Evolutionary conservation across 2,329 filamentous ascomycete species (phyloP).

Genomic region (Pseudogymnoascus sp.): DNA sequence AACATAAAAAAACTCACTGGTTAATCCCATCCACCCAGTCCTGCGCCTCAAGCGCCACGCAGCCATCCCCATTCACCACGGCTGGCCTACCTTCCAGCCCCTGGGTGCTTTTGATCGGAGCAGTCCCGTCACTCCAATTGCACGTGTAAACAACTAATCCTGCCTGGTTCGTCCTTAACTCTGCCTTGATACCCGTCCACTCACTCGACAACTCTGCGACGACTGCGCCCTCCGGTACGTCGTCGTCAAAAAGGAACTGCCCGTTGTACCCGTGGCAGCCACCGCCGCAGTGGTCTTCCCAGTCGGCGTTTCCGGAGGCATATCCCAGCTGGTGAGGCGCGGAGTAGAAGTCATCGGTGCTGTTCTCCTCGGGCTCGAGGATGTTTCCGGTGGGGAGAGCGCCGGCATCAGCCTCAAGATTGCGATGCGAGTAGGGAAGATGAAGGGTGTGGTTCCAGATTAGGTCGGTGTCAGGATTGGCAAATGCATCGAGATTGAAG

Average conservation of each 20-base stretch:
- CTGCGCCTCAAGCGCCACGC: conserved; percentile 67
- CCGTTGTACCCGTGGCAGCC: conserved; percentile 69
- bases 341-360: conserved; percentile 62
- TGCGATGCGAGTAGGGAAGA: conserved; percentile 52
- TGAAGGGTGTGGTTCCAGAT: conserved; percentile 56
- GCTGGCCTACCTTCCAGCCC: conserved; percentile 37
- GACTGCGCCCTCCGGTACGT: conserved; percentile 31
- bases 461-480: conserved; percentile 44
- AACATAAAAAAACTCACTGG: conserved; percentile 29
- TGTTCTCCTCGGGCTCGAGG: conserved; percentile 54
- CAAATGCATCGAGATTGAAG: conserved; percentile 61
- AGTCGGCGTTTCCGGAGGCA: conserved; percentile 45
- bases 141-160: conserved; percentile 67
- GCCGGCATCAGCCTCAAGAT: conserved; percentile 47
- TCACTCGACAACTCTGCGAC: conserved; percentile 50
- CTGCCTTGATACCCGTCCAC: conserved; percentile 60
- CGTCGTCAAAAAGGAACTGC: conserved; percentile 38
- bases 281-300: conserved; percentile 54
- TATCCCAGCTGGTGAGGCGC: conserved; percentile 53
- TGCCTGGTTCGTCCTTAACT: conserved; percentile 61
- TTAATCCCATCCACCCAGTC: conserved; percentile 75
- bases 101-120: conserved; percentile 51
- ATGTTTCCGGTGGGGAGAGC: conserved; percentile 55
- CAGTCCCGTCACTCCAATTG: conserved; percentile 43
- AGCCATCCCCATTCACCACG: conserved; percentile 52